Evolutionary conservation across 2,329 filamentous ascomycete genomes (phyloP), one percentile per base, ranked within the genome.

Genomic region (Scopulariopsis brevicaulis): DNA sequence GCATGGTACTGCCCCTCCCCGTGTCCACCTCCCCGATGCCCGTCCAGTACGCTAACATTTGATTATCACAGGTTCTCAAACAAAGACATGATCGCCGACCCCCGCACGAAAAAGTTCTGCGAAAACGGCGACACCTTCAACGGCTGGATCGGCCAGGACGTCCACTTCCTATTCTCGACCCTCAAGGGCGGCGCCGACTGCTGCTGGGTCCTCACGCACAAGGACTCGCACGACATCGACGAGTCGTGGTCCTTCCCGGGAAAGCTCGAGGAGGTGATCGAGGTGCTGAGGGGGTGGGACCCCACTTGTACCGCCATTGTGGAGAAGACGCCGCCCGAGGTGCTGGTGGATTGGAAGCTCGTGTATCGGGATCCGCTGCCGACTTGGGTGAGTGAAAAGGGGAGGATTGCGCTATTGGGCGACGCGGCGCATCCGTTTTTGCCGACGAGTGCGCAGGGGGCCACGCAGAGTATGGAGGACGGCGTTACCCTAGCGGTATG

Each of bases 141-240:
- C 58, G 80, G 80, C 28, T 79, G 76, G 81, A 77, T 82, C 58
- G 79, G 80, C 1, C 77, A 78, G 2, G 77, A 82, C 61, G 75
- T 79, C 55, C 79, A 82, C 62, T 79, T 82, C 60, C 68, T 83
- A 1, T 81, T 82, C 63, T 78, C 77, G 6, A 80, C 80, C 3
- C 76, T 83, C 62, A 81, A 82, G 66, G 71, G 74, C 61, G 79
- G 78, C 28, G 69, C 73, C 22, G 79, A 83, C 59, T 81, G 78
- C 64, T 80, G 75, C 62, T 84, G 80, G 81, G 80, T 83, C 3
- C 69, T 81, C 24, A 83, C 80, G 1, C 79, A 82, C 65, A 72
- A 66, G 22, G 80, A 82, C 61, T 73, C 76, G 58, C 74, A 75
- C 60, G 74, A 82, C 62, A 80, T 81, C 58, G 73, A 79, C 59